Conservation (phyloP, 495 filamentous ascomycete species). For the Lentithecium fluviatile region DNA sequence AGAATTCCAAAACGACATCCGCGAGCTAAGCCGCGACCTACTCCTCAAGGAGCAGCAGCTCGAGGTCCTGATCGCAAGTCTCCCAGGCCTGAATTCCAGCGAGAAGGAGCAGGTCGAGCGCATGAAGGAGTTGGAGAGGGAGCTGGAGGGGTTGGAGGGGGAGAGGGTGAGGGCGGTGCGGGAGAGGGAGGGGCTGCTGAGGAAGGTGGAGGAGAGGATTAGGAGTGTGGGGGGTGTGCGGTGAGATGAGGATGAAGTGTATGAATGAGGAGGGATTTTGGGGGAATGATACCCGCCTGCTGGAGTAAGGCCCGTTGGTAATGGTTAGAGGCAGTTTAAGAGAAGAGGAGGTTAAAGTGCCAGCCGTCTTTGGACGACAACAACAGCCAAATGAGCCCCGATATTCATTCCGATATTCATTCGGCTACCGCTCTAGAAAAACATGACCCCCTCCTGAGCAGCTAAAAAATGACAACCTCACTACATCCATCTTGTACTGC, state of each 20-base stretch:
- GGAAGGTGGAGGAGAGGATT: constrained; percentile 67
- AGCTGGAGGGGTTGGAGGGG: constrained; percentile 70
- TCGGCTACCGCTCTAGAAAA: no score
- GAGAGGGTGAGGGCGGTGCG: constrained; percentile 66
- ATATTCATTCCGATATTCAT: no score
- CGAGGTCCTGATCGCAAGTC: constrained; percentile 73
- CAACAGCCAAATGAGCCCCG: no score
- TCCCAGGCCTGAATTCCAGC: constrained; percentile 86
- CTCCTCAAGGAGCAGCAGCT: constrained; percentile 93
- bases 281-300: no score
- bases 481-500: no score
- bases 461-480: no score
- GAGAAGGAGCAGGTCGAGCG: constrained; percentile 75
- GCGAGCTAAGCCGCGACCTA: constrained; percentile 81
- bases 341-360: no score
- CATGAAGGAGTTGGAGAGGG: constrained; percentile 72
- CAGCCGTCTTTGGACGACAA: no score
- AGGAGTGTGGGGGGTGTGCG: constrained; percentile 12
- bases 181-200: constrained; percentile 68
- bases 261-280: not conserved
- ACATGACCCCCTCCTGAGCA: no score
- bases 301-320: no score
- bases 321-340: no score
- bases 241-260: not conserved
- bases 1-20: constrained; percentile 66